Evolutionary conservation across 331 rosid species (phyloP), one percentile per base, ranked within the genome.

Genomic region (Erythrophleum ivorense): DNA sequence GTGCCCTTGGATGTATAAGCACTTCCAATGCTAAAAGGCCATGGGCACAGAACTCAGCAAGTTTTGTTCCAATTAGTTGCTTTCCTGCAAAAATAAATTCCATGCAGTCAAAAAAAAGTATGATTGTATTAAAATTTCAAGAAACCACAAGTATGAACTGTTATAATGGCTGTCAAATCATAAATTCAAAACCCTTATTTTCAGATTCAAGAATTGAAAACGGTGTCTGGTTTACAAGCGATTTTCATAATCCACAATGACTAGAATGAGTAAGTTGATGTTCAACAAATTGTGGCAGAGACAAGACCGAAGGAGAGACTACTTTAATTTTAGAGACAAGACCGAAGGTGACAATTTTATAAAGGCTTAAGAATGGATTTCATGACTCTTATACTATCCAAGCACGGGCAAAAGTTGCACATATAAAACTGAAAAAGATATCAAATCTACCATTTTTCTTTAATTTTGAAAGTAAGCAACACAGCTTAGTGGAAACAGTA

Each of bases 1-100:
- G 92, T 64, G 87, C 90, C 89, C 97, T 89, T 21, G 98, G 98
- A 90, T 95, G 98, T 84, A 95, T 83, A 60, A 95, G 97, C 80
- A 93, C 94, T 80, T 95, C 99, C 85, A 93, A 83, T 80, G 90
- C 86, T 84, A 93, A 87, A 72, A 95, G 89, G 31, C 98, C 94
- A 80, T 87, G 91, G 16, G 89, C 87, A 71, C 99, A 93, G 84
- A 95, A 95, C 59, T 88, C 97, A 9, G 94, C 89, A 62, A 93
- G 88, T 80, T 88, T 88, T 41, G 98, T 87, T 81, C 93, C 93
- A 53, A 81, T 81, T 86, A 85, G 91, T 86, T 78, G 91, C 87
- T 87, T 93, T 72, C 97, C 98, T 95, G 88, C 82, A 87, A 29
- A 82, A 68, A 75, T 19, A 43, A 81, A 63, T 52, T 62, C 75